These are phyloP conservation scores for Aspergillus brunneoviolaceus DNA, from an alignment of 2,329 filamentous ascomycete species.

Conservation along the genomic window DNA sequence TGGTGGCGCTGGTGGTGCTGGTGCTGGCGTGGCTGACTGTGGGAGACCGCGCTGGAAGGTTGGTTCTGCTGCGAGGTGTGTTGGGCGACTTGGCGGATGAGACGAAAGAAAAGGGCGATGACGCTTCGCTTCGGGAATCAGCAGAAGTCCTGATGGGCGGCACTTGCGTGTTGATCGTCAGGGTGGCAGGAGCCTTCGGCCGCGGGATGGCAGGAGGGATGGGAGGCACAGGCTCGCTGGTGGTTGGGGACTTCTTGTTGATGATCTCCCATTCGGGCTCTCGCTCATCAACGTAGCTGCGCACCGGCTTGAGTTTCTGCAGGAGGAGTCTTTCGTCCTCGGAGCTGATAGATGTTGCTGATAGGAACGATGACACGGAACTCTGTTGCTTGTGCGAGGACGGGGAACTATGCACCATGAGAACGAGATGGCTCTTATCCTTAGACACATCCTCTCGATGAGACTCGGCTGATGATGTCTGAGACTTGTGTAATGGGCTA, in stretches of 20 bases:
- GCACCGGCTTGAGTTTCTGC: conserved; percentile 17
- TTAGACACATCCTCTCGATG: conserved; percentile 18
- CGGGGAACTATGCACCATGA: conserved; percentile 10
- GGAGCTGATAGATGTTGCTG: conserved; percentile 14
- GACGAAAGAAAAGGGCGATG: neutral
- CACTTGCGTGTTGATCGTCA: conserved; percentile 18
- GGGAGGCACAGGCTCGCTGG: neutral
- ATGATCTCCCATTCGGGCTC: conserved; percentile 28
- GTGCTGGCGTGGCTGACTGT: neutral
- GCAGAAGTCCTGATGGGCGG: neutral
- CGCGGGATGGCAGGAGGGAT: neutral
- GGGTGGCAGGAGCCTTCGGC: conserved; percentile 3
- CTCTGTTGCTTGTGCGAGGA: conserved; percentile 16
- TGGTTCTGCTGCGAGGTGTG: neutral
- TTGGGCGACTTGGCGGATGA: neutral
- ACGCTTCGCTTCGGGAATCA: neutral
- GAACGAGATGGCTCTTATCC: conserved; percentile 10
- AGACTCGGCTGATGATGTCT: conserved; percentile 18
- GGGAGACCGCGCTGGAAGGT: neutral
- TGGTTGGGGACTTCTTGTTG: conserved; percentile 14
- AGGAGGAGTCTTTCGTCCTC: conserved; percentile 18
- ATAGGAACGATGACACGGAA: conserved; percentile 22
- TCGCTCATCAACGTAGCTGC: conserved; percentile 17
- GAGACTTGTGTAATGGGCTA: conserved; percentile 26
- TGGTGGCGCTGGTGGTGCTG: neutral